Conservation (phyloP, 2,329 filamentous ascomycete genomes). For the Macrophomina pseudophaseolina region DNA sequence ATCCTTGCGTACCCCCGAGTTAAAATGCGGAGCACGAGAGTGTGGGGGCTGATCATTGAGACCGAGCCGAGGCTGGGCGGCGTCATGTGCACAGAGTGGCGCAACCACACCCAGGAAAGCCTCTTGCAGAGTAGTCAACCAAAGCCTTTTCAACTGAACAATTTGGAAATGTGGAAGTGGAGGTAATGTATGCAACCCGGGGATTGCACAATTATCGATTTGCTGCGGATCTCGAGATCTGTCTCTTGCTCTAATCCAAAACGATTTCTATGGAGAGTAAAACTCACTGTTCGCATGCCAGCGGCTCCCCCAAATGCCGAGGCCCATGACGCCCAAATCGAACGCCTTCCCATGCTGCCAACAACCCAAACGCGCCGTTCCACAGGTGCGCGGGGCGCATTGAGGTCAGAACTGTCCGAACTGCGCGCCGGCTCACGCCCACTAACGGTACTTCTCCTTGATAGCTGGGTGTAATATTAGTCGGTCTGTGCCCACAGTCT, state of each 20-base stretch:
- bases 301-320: background rate
- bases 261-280: background rate
- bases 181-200: background rate
- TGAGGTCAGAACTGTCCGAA: background rate
- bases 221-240: background rate
- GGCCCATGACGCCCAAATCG: background rate
- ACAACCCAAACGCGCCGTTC: background rate
- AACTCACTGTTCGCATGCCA: background rate
- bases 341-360: background rate
- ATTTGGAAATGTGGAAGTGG: background rate
- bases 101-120: background rate
- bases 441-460: background rate
- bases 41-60: background rate
- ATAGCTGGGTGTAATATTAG: background rate
- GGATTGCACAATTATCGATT: background rate
- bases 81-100: background rate
- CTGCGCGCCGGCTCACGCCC: background rate
- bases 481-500: background rate
- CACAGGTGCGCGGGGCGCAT: background rate
- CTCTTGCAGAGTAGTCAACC: background rate
- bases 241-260: background rate
- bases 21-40: background rate
- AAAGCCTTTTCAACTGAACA: background rate
- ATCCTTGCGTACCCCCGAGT: background rate
- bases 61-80: background rate